phyloP scores from a whole-genome alignment of 1,284 basidiomycete genomes.

The Sporisorium iseilematis-ciliati region DNA sequence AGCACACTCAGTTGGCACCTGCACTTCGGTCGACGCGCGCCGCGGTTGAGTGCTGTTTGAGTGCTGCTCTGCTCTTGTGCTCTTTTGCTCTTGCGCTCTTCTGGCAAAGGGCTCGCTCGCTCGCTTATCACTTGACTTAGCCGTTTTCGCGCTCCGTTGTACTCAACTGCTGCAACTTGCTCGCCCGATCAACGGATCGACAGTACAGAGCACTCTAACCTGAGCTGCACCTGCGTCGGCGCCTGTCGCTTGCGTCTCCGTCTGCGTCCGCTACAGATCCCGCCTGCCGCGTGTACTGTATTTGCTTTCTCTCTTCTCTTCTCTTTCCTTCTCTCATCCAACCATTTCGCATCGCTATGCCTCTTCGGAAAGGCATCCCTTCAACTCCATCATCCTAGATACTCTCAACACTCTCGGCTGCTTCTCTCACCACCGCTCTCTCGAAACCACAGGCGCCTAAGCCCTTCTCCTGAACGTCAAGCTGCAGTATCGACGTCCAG shows the following conservation, averaged over 20 bases:
- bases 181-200: too few species aligned
- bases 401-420: neutral
- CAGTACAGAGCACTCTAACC: too few species aligned
- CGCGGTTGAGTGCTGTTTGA: neutral
- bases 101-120: neutral
- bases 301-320: too few species aligned
- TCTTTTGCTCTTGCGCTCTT: neutral
- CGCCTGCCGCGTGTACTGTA: too few species aligned
- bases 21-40: conserved; percentile 5
- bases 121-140: neutral
- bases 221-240: too few species aligned
- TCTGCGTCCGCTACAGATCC: too few species aligned
- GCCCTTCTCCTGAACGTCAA: neutral
- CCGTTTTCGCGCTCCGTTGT: too few species aligned
- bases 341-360: too few species aligned
- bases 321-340: too few species aligned
- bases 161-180: too few species aligned
- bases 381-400: neutral
- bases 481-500: neutral
- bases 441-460: neutral
- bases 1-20: neutral
- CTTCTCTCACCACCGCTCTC: neutral
- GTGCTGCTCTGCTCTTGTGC: conserved; percentile 2
- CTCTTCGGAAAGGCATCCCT: too few species aligned
- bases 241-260: too few species aligned